These are phyloP conservation scores for Penstemon eatonii DNA, from an alignment of 257 asterid genomes.

Conservation along the genomic window DNA sequence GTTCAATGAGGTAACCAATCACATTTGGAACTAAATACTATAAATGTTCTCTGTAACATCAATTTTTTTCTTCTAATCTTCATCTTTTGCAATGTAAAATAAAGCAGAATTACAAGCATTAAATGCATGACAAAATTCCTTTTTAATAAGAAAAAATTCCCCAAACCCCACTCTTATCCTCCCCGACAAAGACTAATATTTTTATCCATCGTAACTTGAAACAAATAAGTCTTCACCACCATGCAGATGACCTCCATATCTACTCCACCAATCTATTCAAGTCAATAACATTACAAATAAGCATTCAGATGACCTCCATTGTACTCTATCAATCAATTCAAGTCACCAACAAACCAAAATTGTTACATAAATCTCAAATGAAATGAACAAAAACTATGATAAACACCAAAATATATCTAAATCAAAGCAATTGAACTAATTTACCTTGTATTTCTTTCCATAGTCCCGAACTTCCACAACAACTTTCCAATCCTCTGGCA, in stretches of 20 bases:
- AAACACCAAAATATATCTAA: conserved; percentile 9
- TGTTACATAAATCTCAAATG: conserved; percentile 4
- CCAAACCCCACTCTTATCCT: conserved; percentile 9
- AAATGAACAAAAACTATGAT: conserved; percentile 11
- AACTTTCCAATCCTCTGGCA: conserved; percentile 73
- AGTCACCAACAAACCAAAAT: neutral
- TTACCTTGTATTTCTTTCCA: conserved; percentile 65
- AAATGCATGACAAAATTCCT: neutral
- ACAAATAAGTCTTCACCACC: too few relatives aligned
- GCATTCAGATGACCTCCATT: neutral
- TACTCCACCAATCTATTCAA: neutral
- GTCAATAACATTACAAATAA: neutral
- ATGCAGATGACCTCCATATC: neutral
- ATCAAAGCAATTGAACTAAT: conserved; percentile 11
- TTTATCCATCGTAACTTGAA: too few relatives aligned
- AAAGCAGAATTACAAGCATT: conserved; percentile 12
- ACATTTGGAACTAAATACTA: neutral
- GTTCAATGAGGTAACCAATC: too few relatives aligned
- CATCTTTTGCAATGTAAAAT: neutral
- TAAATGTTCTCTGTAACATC: neutral
- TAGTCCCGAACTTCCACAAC: conserved; percentile 36
- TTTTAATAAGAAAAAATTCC: neutral
- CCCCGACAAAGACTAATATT: too few relatives aligned
- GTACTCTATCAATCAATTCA: neutral
- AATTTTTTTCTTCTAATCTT: neutral